These are phyloP conservation scores for Neurospora sp. DNA, from an alignment of 495 filamentous ascomycete species.

Conservation along the genomic window DNA sequence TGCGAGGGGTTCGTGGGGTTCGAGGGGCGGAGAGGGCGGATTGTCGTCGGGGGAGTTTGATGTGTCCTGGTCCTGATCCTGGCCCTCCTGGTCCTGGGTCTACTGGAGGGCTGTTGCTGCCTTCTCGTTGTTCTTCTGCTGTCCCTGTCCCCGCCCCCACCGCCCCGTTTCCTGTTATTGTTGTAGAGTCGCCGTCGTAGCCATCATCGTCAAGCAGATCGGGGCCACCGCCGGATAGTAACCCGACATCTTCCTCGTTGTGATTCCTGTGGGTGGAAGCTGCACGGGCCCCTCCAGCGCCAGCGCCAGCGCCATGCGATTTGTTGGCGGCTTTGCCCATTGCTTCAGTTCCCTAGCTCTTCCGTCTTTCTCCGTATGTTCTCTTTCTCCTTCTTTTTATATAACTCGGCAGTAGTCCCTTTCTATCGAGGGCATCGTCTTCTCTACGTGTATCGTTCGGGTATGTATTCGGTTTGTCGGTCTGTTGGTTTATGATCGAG, in stretches of 20 bases:
- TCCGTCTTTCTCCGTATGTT: background rate
- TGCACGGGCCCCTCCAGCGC: background rate
- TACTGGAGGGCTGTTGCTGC: background rate
- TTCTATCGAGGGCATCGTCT: background rate
- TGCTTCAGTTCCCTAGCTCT: background rate
- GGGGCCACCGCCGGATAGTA: conserved; percentile 25
- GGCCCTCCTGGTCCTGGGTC: background rate
- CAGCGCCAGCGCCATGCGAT: conserved; percentile 20
- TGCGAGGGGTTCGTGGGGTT: conserved; percentile 55
- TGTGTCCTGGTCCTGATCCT: background rate
- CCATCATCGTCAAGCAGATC: conserved; percentile 14
- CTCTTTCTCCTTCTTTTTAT: background rate
- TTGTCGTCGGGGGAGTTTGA: background rate
- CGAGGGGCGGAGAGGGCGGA: background rate
- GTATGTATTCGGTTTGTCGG: background rate
- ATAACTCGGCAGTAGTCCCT: background rate
- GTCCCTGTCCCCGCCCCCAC: background rate
- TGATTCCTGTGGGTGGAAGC: background rate
- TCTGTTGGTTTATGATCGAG: background rate
- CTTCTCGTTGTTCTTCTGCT: background rate
- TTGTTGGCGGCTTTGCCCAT: conserved; percentile 29
- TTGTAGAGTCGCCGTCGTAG: conserved; percentile 20
- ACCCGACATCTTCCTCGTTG: conserved; percentile 34
- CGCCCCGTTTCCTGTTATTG: conserved; percentile 27
- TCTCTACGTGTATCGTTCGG: background rate